Conservation (phyloP, 208 protist genomes). For the Balamuthia mandrillaris region DNA sequence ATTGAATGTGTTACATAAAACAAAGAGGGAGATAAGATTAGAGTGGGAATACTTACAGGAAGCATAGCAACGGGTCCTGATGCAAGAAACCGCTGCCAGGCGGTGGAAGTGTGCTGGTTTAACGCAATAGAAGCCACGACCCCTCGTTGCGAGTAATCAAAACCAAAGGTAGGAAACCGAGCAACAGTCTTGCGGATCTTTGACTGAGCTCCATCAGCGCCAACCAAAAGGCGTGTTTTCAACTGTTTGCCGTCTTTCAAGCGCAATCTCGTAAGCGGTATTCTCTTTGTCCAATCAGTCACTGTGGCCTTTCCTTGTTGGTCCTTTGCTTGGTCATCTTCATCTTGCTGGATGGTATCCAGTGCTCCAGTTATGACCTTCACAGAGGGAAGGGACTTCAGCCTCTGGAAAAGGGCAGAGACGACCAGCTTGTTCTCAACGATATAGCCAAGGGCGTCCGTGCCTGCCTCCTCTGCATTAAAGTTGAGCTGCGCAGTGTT, state of each 20-base stretch:
- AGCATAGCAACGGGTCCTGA: constrained; percentile 50
- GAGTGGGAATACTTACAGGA: constrained; percentile 20
- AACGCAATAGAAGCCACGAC: constrained; percentile 34
- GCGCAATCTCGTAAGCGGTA: neutral
- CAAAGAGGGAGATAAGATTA: neutral
- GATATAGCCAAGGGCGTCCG: neutral
- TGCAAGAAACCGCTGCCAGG: constrained; percentile 52
- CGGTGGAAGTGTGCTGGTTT: constrained; percentile 13
- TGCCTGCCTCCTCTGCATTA: neutral
- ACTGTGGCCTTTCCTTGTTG: too few relatives aligned
- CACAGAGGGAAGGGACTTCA: neutral
- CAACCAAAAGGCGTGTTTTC: constrained; percentile 9
- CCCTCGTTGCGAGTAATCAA: constrained; percentile 17
- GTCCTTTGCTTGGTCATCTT: too few relatives aligned
- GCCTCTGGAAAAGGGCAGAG: neutral
- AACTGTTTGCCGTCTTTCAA: neutral
- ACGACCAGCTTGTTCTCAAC: constrained; percentile 1
- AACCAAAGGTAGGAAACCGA: neutral
- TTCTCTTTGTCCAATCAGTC: too few relatives aligned
- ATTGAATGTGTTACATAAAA: neutral
- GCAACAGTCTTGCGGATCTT: constrained; percentile 28
- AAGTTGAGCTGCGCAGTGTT: neutral
- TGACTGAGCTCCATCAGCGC: constrained; percentile 45
- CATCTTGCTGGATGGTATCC: neutral
- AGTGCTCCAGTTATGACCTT: neutral